phyloP scores from a whole-genome alignment of 164 flowering plant species.

The Nymphaea colorata region DNA sequence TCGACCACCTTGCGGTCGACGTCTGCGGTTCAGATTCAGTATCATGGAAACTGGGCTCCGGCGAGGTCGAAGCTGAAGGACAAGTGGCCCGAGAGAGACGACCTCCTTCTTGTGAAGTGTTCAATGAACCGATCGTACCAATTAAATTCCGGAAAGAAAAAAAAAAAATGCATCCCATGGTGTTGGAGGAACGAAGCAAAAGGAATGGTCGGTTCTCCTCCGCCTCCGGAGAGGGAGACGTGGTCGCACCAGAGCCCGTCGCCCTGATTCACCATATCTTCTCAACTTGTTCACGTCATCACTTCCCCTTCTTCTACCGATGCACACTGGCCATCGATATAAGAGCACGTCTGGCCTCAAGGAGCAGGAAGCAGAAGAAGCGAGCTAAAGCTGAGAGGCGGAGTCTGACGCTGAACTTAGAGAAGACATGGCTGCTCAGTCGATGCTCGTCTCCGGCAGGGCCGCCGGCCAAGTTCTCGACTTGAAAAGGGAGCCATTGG shows the following conservation, averaged over 20 bases:
- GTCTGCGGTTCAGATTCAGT: not conserved
- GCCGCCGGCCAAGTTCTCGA: slow-evolving; percentile 17
- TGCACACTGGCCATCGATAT: not conserved
- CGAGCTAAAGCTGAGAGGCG: not conserved
- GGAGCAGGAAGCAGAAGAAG: not conserved
- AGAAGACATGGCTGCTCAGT: slow-evolving; percentile 33
- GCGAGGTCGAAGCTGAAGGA: not conserved
- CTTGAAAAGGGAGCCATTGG: slow-evolving; percentile 22
- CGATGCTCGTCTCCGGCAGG: slow-evolving; percentile 44
- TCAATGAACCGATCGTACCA: not conserved
- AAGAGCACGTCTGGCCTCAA: not conserved
- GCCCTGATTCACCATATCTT: not conserved
- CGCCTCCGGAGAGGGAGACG: not conserved
- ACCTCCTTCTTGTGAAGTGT: not conserved
- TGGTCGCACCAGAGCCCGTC: not conserved
- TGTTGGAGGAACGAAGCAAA: not conserved
- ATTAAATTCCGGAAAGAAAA: not conserved
- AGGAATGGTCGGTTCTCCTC: not conserved
- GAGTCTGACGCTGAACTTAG: too few relatives aligned
- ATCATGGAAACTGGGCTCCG: not conserved
- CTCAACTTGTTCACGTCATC: not conserved
- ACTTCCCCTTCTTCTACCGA: not conserved
- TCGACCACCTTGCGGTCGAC: not conserved
- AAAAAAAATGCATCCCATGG: not conserved
- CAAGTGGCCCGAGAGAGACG: not conserved